These are phyloP conservation scores for Penicillium paradoxum DNA, from an alignment of 495 filamentous ascomycete genomes.

Conservation along the genomic window DNA sequence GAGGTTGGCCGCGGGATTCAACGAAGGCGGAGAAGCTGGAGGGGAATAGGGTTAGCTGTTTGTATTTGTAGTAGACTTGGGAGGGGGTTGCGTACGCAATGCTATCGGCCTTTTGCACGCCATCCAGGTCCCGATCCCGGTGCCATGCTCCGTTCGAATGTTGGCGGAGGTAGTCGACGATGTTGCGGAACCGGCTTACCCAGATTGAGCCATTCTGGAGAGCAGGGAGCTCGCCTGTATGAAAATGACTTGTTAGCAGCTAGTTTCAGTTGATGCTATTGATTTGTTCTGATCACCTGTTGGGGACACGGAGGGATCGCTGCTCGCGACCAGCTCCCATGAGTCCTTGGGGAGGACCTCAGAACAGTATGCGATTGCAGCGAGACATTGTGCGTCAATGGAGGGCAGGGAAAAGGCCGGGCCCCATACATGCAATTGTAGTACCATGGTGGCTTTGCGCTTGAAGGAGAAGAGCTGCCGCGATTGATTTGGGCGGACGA, in stretches of 20 bases:
- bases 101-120: constrained; percentile 46
- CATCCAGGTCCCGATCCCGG: constrained; percentile 47
- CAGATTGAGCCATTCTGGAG: constrained; percentile 59
- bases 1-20: constrained; percentile 55
- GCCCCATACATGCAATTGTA: constrained; percentile 89
- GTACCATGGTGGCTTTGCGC: constrained; percentile 44
- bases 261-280: background rate
- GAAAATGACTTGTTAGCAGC: constrained; percentile 6
- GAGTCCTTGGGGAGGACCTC: constrained; percentile 50
- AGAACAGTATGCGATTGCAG: constrained; percentile 66
- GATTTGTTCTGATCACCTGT: constrained; percentile 43
- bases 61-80: background rate
- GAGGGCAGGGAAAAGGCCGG: constrained; percentile 83
- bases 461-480: constrained; percentile 13
- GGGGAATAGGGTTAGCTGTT: background rate
- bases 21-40: constrained; percentile 57
- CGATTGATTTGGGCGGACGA: constrained; percentile 15
- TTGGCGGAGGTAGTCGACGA: constrained; percentile 63
- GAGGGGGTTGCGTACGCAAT: constrained; percentile 48
- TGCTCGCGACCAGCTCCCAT: constrained; percentile 74
- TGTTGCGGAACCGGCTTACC: constrained; percentile 67
- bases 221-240: constrained; percentile 67
- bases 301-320: constrained; percentile 69
- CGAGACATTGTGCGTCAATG: constrained; percentile 83
- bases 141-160: constrained; percentile 50